phyloP scores from a whole-genome alignment of 2,329 filamentous ascomycete species.

The Cercospora sp. region DNA sequence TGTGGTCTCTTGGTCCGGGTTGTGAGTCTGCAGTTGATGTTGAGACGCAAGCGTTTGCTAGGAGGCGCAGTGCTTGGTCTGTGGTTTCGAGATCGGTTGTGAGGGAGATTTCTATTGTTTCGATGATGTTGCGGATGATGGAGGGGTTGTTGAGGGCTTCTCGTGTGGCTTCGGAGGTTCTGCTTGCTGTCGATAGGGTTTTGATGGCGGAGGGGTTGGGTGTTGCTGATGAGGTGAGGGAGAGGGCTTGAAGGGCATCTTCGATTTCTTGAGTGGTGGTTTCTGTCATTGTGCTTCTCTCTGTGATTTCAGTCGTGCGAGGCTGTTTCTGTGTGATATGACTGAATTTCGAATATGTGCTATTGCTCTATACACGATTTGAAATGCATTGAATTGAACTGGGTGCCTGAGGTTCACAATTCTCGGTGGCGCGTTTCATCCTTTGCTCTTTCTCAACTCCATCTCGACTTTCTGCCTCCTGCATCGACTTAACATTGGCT shows the following conservation, averaged over 20 bases:
- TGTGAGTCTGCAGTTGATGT: constrained; percentile 31
- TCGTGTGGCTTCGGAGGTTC: constrained; percentile 19
- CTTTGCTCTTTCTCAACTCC: not conserved
- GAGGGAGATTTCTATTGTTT: constrained; percentile 17
- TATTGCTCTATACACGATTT: not conserved
- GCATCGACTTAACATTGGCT: not conserved
- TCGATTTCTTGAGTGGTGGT: not conserved
- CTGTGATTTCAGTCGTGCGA: not conserved
- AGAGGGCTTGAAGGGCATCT: not conserved
- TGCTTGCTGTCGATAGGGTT: constrained; percentile 28
- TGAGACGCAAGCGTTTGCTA: constrained; percentile 37
- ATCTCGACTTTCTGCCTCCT: not conserved
- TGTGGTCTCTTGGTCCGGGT: constrained; percentile 17
- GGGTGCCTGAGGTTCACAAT: not conserved
- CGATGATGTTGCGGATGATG: constrained; percentile 20
- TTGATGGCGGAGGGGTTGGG: constrained; percentile 10
- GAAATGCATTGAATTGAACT: not conserved
- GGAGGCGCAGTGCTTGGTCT: constrained; percentile 31
- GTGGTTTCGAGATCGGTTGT: constrained; percentile 14
- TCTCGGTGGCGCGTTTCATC: not conserved
- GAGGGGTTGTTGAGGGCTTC: constrained; percentile 18
- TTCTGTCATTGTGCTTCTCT: not conserved
- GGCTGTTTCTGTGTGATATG: not conserved
- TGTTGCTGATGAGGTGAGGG: not conserved
- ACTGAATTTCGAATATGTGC: not conserved